Evolutionary conservation across 495 filamentous ascomycete genomes (phyloP), one percentile per base, ranked within the genome.

Genomic region (Neurospora pannonica): DNA sequence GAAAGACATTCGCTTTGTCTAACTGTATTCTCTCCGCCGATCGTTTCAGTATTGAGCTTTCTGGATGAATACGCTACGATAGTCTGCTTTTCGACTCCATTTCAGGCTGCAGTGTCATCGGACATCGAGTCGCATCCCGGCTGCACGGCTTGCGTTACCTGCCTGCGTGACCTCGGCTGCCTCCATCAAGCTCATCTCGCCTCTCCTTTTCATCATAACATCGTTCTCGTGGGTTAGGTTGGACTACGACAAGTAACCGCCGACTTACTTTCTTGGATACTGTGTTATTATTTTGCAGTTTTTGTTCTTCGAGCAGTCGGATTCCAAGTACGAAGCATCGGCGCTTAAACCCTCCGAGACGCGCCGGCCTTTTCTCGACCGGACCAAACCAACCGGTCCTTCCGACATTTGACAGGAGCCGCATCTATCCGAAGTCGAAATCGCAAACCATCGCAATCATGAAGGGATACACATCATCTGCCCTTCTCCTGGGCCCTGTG

Each of bases 401-500:
- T 67, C 54, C 24, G 24, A 67, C 54, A 36, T 36, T 67, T 15
- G 28, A 31, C 28, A 9, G 54, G 54, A 36, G 54, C 54, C 54
- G 15, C 24, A 34, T 17, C 34, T 39, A 11, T 60, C 21, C 17
- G 0, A n/a, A 38, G 69, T 38, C 70, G 38, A 15, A 71, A 34
- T 21, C 70, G 40, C 38, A 72, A 34, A 46, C 2, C n/a, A 15
- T 36, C 34, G 38, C 70, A 54, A 74, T n/a, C 40, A 83, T 83
- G 81, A 82, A 76, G 71, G 73, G 75, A 11, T 72, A 60, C 38
- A 43, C 21, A 67, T 36, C 54, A 62, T 31, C 54, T 31, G 75
- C 76, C 9, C 43, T 82, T 38, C 74, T 78, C 43, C 74, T 79
- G 54, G 77, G 81, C 73, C 77, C 48, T 28, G 48, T 77, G 5